Evolutionary conservation across 75 land plant genomes (phyloP), one percentile per base, ranked within the genome.

Genomic region (Selaginella moellendorffii): DNA sequence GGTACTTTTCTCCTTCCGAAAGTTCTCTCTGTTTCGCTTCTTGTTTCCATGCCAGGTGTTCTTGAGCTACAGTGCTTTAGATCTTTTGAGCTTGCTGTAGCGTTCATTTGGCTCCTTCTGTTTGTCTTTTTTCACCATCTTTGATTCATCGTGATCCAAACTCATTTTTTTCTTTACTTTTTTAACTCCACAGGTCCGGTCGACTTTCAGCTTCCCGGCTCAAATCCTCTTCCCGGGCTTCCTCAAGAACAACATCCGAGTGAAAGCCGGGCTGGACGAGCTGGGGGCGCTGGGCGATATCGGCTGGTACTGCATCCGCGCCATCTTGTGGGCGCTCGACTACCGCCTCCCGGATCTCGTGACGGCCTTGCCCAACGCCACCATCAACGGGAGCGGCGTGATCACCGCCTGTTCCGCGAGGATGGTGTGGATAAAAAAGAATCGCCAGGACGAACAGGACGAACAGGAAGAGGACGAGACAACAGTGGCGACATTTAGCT

Each of bases 281-380:
- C 77, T 81, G 30, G 96, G 92, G 23, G 78, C 83, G 31, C 72
- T 90, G 24, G 97, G 97, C 12, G 97, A 90, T 70, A 26, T 69
- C 0, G 97, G 97, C 0, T 90, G 97, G 97, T 90, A 90, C 67
- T 82, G 88, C 65, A 76, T 75, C 27, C 27, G 93, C 2, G 74
- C 77, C 51, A 84, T 82, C 42, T 54, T 90, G 23, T 87, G 76
- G 80, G 88, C 82, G 18, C 51, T 29, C 24, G 68, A 79, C 61
- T 90, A 78, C 27, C 69, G 78, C 30, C 69, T 90, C 63, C 97
- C 97, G 0, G 64, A 73, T 24, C 76, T 68, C 17, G 93, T 77
- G 1, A 80, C 54, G 36, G 97, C 93, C 0, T 46, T 72, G 18
- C 79, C 51, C 0, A 76, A 71, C 0, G 42, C 83, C 22, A 70